Evolutionary conservation across 768 basidiomycete genomes (phyloP).

Genomic region (Trametes cingulata): DNA sequence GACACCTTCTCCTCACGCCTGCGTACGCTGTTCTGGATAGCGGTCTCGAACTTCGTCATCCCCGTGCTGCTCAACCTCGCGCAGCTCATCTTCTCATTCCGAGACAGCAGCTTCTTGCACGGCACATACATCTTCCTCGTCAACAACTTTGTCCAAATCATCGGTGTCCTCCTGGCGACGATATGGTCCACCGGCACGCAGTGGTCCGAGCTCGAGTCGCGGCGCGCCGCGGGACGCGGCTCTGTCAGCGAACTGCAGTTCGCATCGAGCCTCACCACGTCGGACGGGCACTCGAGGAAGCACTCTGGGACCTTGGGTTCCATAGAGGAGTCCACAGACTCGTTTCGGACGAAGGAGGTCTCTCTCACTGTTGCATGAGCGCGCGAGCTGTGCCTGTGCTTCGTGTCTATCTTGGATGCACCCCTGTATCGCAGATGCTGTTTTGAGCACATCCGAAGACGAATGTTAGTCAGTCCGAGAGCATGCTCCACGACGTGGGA

Average conservation of each 20-base stretch:
- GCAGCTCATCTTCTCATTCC: slow-evolving; percentile 29
- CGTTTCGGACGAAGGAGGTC: no score
- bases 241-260: neutral
- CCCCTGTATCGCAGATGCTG: no score
- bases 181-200: slow-evolving; percentile 12
- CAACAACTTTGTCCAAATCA: slow-evolving; percentile 14
- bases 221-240: neutral
- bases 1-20: slow-evolving; percentile 21
- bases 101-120: slow-evolving; percentile 5
- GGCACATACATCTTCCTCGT: slow-evolving; percentile 16
- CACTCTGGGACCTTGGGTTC: neutral
- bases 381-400: no score
- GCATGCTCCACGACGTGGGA: no score
- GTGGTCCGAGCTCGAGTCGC: neutral
- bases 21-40: slow-evolving; percentile 38
- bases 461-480: no score
- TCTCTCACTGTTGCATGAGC: no score
- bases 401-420: no score
- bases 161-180: slow-evolving; percentile 14
- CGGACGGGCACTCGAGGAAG: neutral
- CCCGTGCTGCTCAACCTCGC: slow-evolving; percentile 38
- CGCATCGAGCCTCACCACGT: neutral
- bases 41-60: slow-evolving; percentile 41
- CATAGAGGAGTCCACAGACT: no score
- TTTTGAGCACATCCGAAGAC: no score